Percentiles rank a stretch among this genome's conserved stretches.
Evolutionary conservation across 2,329 filamentous ascomycete genomes (phyloP).

Genomic region (Botrytis tulipae): DNA sequence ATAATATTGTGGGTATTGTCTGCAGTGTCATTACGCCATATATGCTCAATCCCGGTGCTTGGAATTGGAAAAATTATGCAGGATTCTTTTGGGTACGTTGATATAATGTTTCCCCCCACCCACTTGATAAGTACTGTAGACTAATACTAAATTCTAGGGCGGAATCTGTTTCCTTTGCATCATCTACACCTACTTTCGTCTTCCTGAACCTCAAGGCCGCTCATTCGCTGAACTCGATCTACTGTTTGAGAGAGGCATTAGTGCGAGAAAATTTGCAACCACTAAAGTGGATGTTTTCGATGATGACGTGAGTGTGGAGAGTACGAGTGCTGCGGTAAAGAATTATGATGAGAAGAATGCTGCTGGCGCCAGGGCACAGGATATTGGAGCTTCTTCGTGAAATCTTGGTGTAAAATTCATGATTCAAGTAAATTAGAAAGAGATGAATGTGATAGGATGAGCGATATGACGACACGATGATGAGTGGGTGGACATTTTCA

Average conservation of each 20-base stretch:
- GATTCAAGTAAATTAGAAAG: not conserved
- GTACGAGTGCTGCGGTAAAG: conserved; percentile 25
- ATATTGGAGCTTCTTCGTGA: not conserved
- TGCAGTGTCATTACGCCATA: conserved; percentile 82
- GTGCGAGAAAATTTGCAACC: conserved; percentile 40
- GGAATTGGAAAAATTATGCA: conserved; percentile 85
- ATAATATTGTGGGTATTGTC: conserved; percentile 74
- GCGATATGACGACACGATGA: not conserved
- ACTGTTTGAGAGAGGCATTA: conserved; percentile 71
- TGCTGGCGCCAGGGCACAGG: not conserved
- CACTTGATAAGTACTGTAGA: not conserved
- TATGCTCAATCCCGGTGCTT: conserved; percentile 84
- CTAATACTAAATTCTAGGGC: conserved; percentile 40
- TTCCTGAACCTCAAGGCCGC: conserved; percentile 76
- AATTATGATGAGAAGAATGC: conserved; percentile 67
- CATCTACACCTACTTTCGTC: conserved; percentile 75
- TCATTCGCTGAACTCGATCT: conserved; percentile 85
- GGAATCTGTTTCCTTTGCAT: conserved; percentile 56
- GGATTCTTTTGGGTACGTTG: conserved; percentile 60
- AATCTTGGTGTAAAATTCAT: not conserved
- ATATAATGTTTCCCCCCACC: conserved; percentile 39
- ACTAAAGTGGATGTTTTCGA: conserved; percentile 37
- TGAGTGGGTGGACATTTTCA: not conserved
- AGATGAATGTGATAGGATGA: not conserved
- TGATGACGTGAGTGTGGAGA: conserved; percentile 30